A percentile compares a stretch with the other conserved stretches of the same genome.
Conservation (phyloP, 192 early-diverging fungal species). For the Funneliformis geosporum region DNA sequence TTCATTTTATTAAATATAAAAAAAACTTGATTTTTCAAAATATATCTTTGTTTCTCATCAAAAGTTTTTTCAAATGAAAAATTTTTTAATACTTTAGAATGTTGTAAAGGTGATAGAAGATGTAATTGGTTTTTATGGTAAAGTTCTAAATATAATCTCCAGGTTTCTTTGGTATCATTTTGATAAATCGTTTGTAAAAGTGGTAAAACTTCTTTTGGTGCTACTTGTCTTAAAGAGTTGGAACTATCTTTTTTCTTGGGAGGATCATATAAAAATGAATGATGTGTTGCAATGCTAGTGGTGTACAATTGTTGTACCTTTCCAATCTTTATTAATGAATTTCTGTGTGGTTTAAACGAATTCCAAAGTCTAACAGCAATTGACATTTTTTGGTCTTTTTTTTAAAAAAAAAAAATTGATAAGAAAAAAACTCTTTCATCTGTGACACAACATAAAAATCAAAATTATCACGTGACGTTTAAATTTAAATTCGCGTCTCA, state of each 20-base stretch:
- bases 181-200: background rate
- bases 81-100: slow-evolving; percentile 14
- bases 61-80: slow-evolving; percentile 1
- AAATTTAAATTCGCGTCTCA: too few species aligned
- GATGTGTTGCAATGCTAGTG: background rate
- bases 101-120: slow-evolving; percentile 13
- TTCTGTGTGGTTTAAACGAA: background rate
- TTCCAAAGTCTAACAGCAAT: background rate
- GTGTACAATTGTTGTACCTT: background rate
- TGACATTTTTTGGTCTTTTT: background rate
- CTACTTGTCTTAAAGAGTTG: background rate
- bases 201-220: slow-evolving; percentile 13
- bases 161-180: background rate
- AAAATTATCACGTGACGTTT: too few species aligned
- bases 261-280: slow-evolving; percentile 13
- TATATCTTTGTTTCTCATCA: background rate
- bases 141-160: slow-evolving; percentile 1
- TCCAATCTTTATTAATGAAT: background rate
- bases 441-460: too few species aligned
- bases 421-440: too few species aligned
- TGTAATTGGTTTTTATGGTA: background rate
- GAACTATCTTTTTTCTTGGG: background rate
- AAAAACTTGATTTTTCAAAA: background rate
- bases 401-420: too few species aligned
- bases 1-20: slow-evolving; percentile 21